A percentile compares a stretch with the other conserved stretches of the same genome.
Conservation (phyloP, 768 basidiomycete genomes). For the Sutorius australiensis region DNA sequence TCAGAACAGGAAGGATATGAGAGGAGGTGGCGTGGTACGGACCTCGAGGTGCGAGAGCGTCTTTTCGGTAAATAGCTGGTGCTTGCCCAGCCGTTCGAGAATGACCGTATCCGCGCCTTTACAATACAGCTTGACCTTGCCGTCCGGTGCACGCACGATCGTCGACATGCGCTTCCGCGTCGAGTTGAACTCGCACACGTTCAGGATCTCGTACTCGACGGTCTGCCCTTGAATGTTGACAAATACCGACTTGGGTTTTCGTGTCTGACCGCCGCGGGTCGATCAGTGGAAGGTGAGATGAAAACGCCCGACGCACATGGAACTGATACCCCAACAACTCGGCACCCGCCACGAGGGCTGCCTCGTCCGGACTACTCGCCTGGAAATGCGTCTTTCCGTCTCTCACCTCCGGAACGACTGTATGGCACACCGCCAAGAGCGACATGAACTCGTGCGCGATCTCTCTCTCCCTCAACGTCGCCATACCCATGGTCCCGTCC, state of each 20-base stretch:
- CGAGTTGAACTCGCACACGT: slow-evolving; percentile 99
- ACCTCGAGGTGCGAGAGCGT: slow-evolving; percentile 92
- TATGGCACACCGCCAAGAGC: slow-evolving; percentile 92
- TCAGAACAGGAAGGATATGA: not conserved
- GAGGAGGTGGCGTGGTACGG: slow-evolving; percentile 4
- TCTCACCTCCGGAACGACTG: slow-evolving; percentile 91
- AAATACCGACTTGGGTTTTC: slow-evolving; percentile 95
- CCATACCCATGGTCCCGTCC: not conserved
- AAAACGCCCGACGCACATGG: slow-evolving; percentile 55
- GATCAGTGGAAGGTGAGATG: not conserved
- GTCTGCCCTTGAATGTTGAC: slow-evolving; percentile 70
- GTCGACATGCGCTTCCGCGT: slow-evolving; percentile 98
- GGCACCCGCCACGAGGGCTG: slow-evolving; percentile 91
- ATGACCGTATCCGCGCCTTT: slow-evolving; percentile 99
- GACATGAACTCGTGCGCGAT: slow-evolving; percentile 71
- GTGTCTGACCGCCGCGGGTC: slow-evolving; percentile 50
- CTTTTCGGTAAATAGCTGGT: slow-evolving; percentile 80
- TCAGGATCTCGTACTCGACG: slow-evolving; percentile 86
- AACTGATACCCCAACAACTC: slow-evolving; percentile 91
- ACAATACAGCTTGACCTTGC: slow-evolving; percentile 90
- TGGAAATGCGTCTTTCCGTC: slow-evolving; percentile 92
- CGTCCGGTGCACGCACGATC: slow-evolving; percentile 79
- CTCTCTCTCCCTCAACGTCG: slow-evolving; percentile 38
- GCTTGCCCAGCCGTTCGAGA: slow-evolving; percentile 82
- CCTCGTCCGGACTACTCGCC: slow-evolving; percentile 97